Evolutionary conservation across 2,329 filamentous ascomycete genomes (phyloP).

Genomic region (Harringtonia lauricola): DNA sequence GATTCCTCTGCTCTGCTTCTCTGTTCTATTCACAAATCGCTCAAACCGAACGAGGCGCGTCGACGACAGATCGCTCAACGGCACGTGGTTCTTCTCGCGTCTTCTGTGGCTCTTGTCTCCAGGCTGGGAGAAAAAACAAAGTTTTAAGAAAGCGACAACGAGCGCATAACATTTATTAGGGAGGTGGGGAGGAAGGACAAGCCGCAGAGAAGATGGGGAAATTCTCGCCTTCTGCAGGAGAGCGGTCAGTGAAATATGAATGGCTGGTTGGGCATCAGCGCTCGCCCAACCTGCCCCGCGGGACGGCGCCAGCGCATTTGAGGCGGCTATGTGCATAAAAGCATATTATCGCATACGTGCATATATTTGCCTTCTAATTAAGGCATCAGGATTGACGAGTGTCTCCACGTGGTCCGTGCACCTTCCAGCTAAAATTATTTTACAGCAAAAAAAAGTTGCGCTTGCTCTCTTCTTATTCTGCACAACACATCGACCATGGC

Average conservation of each 20-base stretch:
- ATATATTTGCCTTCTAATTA: not conserved
- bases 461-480: not conserved
- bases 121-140: too few relatives aligned
- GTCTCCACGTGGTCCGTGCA: conserved; percentile 3
- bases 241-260: conserved; percentile 21
- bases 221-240: conserved; percentile 9
- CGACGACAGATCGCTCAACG: too few relatives aligned
- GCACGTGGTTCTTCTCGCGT: too few relatives aligned
- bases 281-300: conserved; percentile 8
- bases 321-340: not conserved
- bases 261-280: conserved; percentile 23
- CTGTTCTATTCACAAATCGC: too few relatives aligned
- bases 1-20: too few relatives aligned
- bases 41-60: too few relatives aligned
- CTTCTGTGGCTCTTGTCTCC: too few relatives aligned
- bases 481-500: conserved; percentile 14
- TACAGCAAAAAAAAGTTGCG: not conserved
- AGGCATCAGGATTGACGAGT: not conserved
- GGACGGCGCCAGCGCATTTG: not conserved
- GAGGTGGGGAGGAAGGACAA: conserved; percentile 12
- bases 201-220: conserved; percentile 2
- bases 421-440: not conserved
- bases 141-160: too few relatives aligned
- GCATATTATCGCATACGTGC: not conserved
- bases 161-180: not conserved